phyloP scores from a whole-genome alignment of 768 basidiomycete genomes.

The Lepiota subincarnata region DNA sequence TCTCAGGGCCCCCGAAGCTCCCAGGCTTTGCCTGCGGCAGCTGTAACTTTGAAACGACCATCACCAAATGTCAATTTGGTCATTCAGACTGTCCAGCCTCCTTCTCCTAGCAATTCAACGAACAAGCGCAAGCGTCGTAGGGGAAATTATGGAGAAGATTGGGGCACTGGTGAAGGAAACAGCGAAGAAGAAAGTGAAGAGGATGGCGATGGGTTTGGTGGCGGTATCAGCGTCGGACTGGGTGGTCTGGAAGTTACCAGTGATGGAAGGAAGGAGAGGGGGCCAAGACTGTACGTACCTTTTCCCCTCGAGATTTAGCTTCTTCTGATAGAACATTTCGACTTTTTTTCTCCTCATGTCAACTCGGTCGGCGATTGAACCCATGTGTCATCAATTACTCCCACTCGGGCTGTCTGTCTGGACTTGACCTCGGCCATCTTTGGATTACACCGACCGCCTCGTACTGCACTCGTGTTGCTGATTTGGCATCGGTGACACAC shows the following conservation, averaged over 20 bases:
- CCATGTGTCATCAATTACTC: background rate
- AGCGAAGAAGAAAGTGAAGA: conserved; percentile 40
- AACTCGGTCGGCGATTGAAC: background rate
- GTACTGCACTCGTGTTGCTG: too few species aligned
- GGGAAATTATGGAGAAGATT: conserved; percentile 13
- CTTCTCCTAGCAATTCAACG: conserved; percentile 6
- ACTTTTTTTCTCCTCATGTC: background rate
- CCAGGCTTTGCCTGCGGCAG: background rate
- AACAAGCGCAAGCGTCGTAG: conserved; percentile 24
- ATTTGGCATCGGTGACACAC: too few species aligned
- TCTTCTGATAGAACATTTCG: background rate
- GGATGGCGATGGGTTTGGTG: conserved; percentile 27
- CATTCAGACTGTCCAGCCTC: background rate
- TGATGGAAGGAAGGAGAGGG: conserved; percentile 25
- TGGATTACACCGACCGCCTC: too few species aligned
- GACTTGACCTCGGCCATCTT: too few species aligned
- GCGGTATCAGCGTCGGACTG: conserved; percentile 44
- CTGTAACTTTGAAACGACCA: background rate
- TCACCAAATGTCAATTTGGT: background rate
- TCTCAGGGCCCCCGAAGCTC: conserved; percentile 3
- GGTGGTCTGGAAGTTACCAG: conserved; percentile 38
- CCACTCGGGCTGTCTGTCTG: too few species aligned
- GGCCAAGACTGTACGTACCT: conserved; percentile 34
- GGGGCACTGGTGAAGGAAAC: conserved; percentile 20
- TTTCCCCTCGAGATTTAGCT: conserved; percentile 6